Evolutionary conservation across 31 red algal genomes (phyloP).

Genomic region (Porphyra umbilicalis): DNA sequence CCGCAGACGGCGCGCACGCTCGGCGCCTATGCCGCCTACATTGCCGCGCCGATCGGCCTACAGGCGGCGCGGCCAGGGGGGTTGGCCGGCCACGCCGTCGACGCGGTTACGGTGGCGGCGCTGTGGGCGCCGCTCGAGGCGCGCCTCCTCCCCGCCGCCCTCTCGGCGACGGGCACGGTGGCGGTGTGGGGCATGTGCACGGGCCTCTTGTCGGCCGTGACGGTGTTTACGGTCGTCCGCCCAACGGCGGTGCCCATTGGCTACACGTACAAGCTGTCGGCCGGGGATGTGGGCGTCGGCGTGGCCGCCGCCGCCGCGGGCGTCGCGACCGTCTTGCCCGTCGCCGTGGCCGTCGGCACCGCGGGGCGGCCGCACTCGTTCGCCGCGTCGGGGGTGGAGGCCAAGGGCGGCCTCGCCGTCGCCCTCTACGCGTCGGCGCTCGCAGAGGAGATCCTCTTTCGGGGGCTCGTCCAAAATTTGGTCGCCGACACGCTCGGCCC

Average conservation of each 20-base stretch:
- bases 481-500: not conserved
- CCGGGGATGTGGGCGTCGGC: not conserved
- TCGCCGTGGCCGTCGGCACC: not conserved
- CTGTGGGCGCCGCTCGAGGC: not conserved
- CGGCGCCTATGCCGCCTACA: not conserved
- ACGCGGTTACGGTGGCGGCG: not conserved
- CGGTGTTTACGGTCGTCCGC: not conserved
- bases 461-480: not conserved
- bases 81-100: not conserved
- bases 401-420: not conserved
- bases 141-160: not conserved
- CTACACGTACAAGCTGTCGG: not conserved
- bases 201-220: not conserved
- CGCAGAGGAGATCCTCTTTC: not conserved
- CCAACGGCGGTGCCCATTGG: not conserved
- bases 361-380: not conserved
- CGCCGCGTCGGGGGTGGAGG: not conserved
- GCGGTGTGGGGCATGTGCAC: not conserved
- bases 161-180: not conserved
- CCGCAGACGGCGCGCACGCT: not conserved
- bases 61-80: not conserved
- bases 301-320: not conserved
- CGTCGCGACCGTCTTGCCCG: not conserved
- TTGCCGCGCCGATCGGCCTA: not conserved
- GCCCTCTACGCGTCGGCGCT: not conserved